Conservation (phyloP, 139 green algal species). For the Micromonas pusilla region DNA sequence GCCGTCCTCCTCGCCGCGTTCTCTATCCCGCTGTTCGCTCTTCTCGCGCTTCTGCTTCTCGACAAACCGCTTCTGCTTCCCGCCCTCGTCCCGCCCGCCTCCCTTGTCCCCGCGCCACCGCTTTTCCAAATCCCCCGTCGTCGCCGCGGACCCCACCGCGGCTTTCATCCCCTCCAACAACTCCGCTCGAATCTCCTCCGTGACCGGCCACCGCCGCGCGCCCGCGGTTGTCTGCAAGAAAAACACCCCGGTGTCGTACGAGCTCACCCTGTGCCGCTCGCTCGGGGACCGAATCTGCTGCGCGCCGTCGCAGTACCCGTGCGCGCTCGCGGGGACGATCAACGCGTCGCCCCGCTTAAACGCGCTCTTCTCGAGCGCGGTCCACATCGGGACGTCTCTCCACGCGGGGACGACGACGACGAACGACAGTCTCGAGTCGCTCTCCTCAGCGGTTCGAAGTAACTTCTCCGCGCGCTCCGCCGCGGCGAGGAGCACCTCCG, state of each 20-base stretch:
- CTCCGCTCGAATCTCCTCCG: background rate
- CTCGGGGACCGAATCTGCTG: conserved; percentile 3
- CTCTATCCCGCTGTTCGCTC: too few relatives aligned
- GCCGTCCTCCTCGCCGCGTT: too few relatives aligned
- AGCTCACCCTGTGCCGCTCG: conserved; percentile 17
- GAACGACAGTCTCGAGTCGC: background rate
- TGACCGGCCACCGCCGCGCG: conserved; percentile 1
- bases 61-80: too few relatives aligned
- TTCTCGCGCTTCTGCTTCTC: background rate
- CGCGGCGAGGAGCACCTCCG: background rate
- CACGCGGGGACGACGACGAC: conserved; percentile 23
- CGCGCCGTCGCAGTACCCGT: conserved; percentile 34
- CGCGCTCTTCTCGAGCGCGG: background rate
- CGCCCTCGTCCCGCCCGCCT: too few relatives aligned
- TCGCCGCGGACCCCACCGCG: background rate
- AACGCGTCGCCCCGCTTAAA: background rate
- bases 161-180: background rate
- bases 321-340: conserved; percentile 12
- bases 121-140: background rate
- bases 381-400: background rate
- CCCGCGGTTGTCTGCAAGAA: conserved; percentile 17
- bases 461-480: background rate
- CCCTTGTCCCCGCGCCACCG: background rate
- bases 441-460: background rate
- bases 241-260: conserved; percentile 34